These are phyloP conservation scores for Xylariaceae sp. DNA, from an alignment of 2,329 filamentous ascomycete genomes.

Conservation along the genomic window DNA sequence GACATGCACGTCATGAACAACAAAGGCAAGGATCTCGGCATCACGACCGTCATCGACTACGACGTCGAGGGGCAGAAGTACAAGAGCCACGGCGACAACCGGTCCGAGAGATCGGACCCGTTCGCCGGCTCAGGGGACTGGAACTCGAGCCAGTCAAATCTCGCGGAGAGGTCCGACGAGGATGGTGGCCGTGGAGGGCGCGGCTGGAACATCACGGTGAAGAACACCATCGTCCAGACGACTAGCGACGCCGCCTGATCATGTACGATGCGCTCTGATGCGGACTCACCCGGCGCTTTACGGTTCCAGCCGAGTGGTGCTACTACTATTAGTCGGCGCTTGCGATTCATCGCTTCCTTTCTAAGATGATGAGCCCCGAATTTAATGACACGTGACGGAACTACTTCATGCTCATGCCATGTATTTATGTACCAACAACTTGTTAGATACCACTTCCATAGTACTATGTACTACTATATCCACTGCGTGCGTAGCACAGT, in stretches of 20 bases:
- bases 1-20: slow-evolving; percentile 8
- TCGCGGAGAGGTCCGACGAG: not conserved
- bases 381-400: too few species aligned
- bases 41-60: slow-evolving; percentile 13
- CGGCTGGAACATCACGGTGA: slow-evolving; percentile 12
- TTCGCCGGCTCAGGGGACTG: slow-evolving; percentile 4
- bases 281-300: too few species aligned
- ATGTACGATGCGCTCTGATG: too few species aligned
- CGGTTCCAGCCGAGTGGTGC: too few species aligned
- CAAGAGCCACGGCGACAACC: slow-evolving; percentile 3
- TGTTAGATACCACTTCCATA: too few species aligned
- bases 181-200: not conserved
- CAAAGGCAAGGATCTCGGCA: slow-evolving; percentile 5
- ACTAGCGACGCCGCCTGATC: not conserved
- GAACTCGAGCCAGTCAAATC: slow-evolving; percentile 10
- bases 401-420: too few species aligned
- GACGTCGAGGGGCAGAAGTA: slow-evolving; percentile 4
- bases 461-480: too few species aligned
- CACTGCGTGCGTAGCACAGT: too few species aligned
- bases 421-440: too few species aligned
- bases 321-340: too few species aligned
- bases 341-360: too few species aligned
- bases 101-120: slow-evolving; percentile 5
- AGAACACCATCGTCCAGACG: slow-evolving; percentile 13
- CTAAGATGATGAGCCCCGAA: too few species aligned